Percentiles rank a stretch among this genome's conserved stretches.
These are phyloP conservation scores for Diaporthe amygdali DNA, from an alignment of 2,329 filamentous ascomycete genomes.

Conservation along the genomic window DNA sequence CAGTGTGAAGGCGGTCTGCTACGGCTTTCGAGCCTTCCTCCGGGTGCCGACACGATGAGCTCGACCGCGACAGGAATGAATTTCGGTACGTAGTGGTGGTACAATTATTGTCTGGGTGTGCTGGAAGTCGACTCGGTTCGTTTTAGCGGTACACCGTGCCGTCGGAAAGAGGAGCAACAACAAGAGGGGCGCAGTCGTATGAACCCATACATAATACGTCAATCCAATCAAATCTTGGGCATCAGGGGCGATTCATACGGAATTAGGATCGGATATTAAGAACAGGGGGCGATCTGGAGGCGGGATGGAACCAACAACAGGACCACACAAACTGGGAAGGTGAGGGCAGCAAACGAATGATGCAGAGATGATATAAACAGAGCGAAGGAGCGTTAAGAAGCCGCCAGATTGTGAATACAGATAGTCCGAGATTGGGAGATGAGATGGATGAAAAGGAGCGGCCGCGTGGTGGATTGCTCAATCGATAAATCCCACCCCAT, in stretches of 20 bases:
- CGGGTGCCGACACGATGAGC: background rate
- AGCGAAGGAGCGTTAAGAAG: background rate
- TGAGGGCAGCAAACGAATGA: background rate
- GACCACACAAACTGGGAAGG: background rate
- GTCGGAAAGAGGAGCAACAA: slow-evolving; percentile 5
- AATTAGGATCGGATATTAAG: slow-evolving; percentile 21
- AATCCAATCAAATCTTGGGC: slow-evolving; percentile 22
- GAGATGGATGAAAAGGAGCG: background rate
- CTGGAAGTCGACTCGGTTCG: background rate
- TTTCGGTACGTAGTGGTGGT: background rate
- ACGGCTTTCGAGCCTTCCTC: background rate
- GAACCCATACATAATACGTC: slow-evolving; percentile 9
- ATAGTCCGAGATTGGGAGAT: background rate
- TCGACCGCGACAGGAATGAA: background rate
- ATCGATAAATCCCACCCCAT: background rate
- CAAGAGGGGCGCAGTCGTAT: slow-evolving; percentile 4
- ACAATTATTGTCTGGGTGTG: slow-evolving; percentile 11
- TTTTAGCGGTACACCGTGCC: slow-evolving; percentile 11
- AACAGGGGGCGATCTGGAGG: slow-evolving; percentile 15
- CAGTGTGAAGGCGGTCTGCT: background rate
- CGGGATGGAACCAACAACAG: background rate
- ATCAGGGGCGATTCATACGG: slow-evolving; percentile 19
- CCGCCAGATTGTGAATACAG: background rate
- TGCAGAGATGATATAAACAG: background rate
- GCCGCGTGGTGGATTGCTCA: background rate